These are phyloP conservation scores for Pseudogymnoascus sp. DNA, from an alignment of 2,329 filamentous ascomycete genomes.

Conservation along the genomic window DNA sequence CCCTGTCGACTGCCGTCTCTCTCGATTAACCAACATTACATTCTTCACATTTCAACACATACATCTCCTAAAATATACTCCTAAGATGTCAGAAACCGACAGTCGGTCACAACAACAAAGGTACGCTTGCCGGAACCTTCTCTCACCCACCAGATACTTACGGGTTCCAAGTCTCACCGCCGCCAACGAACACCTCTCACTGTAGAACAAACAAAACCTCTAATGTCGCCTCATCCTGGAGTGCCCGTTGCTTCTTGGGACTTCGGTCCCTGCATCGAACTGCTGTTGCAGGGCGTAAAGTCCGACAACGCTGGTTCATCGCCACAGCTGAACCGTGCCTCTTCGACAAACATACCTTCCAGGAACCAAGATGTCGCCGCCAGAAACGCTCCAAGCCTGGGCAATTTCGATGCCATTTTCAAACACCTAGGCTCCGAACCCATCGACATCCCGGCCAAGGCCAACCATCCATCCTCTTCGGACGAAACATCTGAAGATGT, in stretches of 20 bases:
- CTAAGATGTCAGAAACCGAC: neutral
- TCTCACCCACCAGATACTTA: neutral
- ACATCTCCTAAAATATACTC: neutral
- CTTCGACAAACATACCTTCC: neutral
- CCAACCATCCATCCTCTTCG: neutral
- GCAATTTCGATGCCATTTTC: conserved; percentile 8
- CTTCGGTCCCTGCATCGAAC: conserved; percentile 3
- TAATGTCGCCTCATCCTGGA: conserved; percentile 8
- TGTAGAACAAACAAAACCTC: conserved; percentile 3
- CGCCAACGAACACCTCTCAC: neutral
- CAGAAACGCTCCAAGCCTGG: neutral
- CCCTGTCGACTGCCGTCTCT: neutral
- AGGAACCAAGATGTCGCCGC: neutral
- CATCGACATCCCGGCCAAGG: neutral
- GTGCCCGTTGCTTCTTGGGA: neutral
- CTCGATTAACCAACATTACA: neutral
- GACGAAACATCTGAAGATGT: conserved; percentile 7
- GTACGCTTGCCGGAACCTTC: neutral
- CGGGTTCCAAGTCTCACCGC: neutral
- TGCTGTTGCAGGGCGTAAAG: neutral
- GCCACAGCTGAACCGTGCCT: neutral
- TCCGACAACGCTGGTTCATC: neutral
- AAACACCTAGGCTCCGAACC: neutral
- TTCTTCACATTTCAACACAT: conserved; percentile 9
- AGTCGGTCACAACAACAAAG: conserved; percentile 3